A percentile compares a stretch with the other conserved stretches of the same genome.
These are phyloP conservation scores for Aspergillus taichungensis DNA, from an alignment of 495 filamentous ascomycete species.

Conservation along the genomic window DNA sequence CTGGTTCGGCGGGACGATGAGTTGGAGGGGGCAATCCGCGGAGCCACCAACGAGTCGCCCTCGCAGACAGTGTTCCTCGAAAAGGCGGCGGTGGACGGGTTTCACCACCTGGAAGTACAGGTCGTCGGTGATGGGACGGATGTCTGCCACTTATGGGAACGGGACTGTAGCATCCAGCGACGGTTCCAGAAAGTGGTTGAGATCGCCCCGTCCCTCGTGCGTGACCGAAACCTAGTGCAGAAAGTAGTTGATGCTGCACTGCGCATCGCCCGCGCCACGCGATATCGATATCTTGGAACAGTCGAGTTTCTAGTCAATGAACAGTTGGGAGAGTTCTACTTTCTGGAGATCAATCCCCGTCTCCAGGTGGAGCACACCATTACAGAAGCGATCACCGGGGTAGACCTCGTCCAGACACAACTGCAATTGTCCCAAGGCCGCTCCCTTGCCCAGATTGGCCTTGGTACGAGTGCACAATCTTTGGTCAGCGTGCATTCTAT, in stretches of 20 bases:
- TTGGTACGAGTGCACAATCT: conserved; percentile 26
- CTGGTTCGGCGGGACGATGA: conserved; percentile 29
- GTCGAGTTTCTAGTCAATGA: conserved; percentile 56
- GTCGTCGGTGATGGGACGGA: conserved; percentile 48
- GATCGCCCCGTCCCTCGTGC: conserved; percentile 35
- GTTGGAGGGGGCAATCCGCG: conserved; percentile 32
- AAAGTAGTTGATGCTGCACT: conserved; percentile 31
- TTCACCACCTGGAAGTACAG: conserved; percentile 51
- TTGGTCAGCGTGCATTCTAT: conserved; percentile 33
- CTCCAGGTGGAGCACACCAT: conserved; percentile 50
- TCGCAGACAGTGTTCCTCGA: conserved; percentile 46
- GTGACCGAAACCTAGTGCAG: conserved; percentile 27
- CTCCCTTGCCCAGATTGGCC: conserved; percentile 30
- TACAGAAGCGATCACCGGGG: conserved; percentile 43
- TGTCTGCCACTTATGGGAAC: conserved; percentile 46
- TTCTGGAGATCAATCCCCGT: conserved; percentile 57
- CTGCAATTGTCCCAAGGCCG: conserved; percentile 45
- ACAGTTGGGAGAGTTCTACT: conserved; percentile 46
- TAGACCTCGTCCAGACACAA: conserved; percentile 50
- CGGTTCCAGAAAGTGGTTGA: conserved; percentile 49
- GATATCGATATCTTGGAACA: conserved; percentile 49
- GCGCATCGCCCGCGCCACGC: conserved; percentile 33
- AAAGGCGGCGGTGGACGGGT: conserved; percentile 40
- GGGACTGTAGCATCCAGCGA: conserved; percentile 52
- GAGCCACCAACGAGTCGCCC: conserved; percentile 40